Conservation (phyloP, 306 rosid species). For the Prunus kanzakura region DNA sequence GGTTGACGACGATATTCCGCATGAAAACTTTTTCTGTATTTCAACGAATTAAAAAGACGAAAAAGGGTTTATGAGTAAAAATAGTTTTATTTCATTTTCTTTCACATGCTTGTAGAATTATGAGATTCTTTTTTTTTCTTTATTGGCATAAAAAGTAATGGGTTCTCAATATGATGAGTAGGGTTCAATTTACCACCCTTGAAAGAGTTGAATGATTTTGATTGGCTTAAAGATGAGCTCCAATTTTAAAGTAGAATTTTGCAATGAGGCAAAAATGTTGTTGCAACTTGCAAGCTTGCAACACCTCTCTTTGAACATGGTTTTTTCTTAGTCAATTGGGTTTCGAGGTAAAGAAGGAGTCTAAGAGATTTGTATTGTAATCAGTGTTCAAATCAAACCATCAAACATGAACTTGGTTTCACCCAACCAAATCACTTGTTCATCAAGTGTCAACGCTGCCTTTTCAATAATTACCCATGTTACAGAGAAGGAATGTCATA, state of each 20-base stretch:
- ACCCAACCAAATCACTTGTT: slow-evolving; percentile 1
- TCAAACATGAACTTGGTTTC: neutral
- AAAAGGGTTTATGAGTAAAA: neutral
- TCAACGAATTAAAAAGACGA: neutral
- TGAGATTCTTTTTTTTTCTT: no score
- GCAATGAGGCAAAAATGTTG: neutral
- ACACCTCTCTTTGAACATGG: slow-evolving; percentile 1
- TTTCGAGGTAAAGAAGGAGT: neutral
- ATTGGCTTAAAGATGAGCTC: neutral
- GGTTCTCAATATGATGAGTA: no score
- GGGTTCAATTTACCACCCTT: no score
- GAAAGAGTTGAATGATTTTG: neutral
- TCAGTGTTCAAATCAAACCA: slow-evolving; percentile 1
- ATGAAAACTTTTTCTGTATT: neutral
- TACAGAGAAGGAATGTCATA: neutral
- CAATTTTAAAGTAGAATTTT: neutral
- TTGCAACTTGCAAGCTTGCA: neutral
- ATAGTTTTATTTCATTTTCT: no score
- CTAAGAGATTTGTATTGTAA: neutral
- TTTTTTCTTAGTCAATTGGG: neutral
- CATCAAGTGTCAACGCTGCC: slow-evolving; percentile 6
- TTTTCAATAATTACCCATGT: slow-evolving; percentile 6
- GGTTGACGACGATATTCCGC: neutral
- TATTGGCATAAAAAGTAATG: no score
- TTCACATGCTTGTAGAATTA: no score